These are phyloP conservation scores for Pythium brassicae DNA, from an alignment of 352 stramenopile species.

Conservation along the genomic window DNA sequence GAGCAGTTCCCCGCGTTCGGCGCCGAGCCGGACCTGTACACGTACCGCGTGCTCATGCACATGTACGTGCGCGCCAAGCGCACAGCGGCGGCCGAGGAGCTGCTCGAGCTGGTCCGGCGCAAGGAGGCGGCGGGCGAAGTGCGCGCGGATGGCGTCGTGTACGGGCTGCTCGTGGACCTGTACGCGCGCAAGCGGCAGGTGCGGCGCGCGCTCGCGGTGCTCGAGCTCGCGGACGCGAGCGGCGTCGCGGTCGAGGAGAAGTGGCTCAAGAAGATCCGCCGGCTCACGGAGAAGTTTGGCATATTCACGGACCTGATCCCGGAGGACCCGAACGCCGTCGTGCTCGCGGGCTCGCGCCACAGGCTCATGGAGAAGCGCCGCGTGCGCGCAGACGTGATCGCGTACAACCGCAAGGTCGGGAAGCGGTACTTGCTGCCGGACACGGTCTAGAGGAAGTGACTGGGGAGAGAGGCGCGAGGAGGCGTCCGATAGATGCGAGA, in stretches of 20 bases:
- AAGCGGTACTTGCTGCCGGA: conserved; percentile 68
- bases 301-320: conserved; percentile 78
- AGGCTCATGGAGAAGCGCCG: conserved; percentile 79
- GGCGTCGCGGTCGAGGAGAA: conserved; percentile 55
- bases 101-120: conserved; percentile 39
- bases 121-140: conserved; percentile 46
- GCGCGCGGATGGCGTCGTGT: conserved; percentile 48
- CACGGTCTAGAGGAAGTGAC: conserved; percentile 19
- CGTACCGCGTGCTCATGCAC: conserved; percentile 76
- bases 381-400: conserved; percentile 60
- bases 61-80: conserved; percentile 74
- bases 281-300: conserved; percentile 54
- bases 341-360: conserved; percentile 51
- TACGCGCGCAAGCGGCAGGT: conserved; percentile 63
- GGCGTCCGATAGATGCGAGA: too few relatives aligned
- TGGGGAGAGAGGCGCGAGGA: too few relatives aligned
- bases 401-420: conserved; percentile 70
- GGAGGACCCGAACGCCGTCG: conserved; percentile 67
- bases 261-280: conserved; percentile 68
- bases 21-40: conserved; percentile 46
- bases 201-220: conserved; percentile 54
- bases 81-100: conserved; percentile 41
- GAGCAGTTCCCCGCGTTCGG: conserved; percentile 45
- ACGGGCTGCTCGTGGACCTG: conserved; percentile 70
- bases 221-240: conserved; percentile 55